phyloP scores from a whole-genome alignment of 805 yeast species.

The Candida alai region DNA sequence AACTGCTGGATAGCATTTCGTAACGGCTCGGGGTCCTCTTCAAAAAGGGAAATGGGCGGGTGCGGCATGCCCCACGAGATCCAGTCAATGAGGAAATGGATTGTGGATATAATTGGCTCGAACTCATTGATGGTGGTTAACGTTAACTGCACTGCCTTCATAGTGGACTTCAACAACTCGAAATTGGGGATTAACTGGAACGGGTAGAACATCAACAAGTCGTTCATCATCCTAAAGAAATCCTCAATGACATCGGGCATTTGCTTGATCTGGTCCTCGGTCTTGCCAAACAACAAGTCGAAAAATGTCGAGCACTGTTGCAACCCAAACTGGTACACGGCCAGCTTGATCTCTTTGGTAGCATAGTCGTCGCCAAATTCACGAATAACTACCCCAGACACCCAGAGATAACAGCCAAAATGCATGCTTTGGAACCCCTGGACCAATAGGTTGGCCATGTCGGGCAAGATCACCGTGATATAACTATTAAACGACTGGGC shows the following conservation, averaged over 20 bases:
- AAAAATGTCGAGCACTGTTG: conserved; percentile 63
- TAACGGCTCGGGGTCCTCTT: conserved; percentile 51
- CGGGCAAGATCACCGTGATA: conserved; percentile 55
- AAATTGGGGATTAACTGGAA: conserved; percentile 43
- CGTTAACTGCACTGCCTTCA: conserved; percentile 56
- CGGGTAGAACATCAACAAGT: conserved; percentile 73
- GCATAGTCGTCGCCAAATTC: conserved; percentile 59
- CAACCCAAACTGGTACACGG: conserved; percentile 72
- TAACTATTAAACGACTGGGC: conserved; percentile 59
- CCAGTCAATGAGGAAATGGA: conserved; percentile 78
- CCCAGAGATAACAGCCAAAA: conserved; percentile 86
- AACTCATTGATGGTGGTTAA: conserved; percentile 53
- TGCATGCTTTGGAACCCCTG: conserved; percentile 66
- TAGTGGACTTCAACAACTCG: conserved; percentile 47
- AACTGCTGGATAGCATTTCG: conserved; percentile 46
- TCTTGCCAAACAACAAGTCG: conserved; percentile 27
- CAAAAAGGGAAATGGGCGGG: conserved; percentile 73
- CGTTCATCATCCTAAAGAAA: conserved; percentile 76
- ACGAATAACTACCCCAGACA: conserved; percentile 74
- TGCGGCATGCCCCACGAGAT: conserved; percentile 78
- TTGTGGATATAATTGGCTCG: conserved; percentile 64
- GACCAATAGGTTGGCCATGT: conserved; percentile 62
- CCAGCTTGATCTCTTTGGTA: conserved; percentile 45
- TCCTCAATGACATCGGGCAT: conserved; percentile 79
- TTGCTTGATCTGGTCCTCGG: conserved; percentile 27